Evolutionary conservation across 805 yeast species (phyloP), one percentile per base, ranked within the genome.

Genomic region (Brettanomyces naardenensis): DNA sequence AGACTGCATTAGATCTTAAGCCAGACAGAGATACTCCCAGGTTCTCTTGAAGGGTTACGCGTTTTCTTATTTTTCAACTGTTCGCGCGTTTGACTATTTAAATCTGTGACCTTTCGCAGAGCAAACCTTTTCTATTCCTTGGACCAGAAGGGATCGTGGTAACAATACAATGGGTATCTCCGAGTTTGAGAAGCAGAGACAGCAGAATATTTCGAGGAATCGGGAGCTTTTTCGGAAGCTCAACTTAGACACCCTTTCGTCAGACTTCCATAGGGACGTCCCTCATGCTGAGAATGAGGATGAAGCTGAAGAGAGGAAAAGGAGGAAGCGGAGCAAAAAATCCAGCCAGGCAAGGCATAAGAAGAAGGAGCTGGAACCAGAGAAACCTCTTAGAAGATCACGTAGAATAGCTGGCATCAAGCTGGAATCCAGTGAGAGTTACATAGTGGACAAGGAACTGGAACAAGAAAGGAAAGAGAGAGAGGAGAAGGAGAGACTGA

Each of bases 141-240:
- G n/a, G n/a, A n/a, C n/a, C n/a, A n/a, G n/a, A n/a, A n/a, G n/a
- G n/a, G n/a, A n/a, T n/a, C n/a, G n/a, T n/a, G n/a, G n/a, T n/a
- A n/a, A n/a, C n/a, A n/a, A n/a, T n/a, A 7, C 15, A 13, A 58
- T 58, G 62, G 50, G 44, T 6, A 23, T 80, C 22, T 71, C 83
- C 2, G 86, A 78, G 26, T 80, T 84, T 52, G 92, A 84, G 56
- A 71, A 65, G 49, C 78, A 77, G 52, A 61, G 94, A 42, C 78
- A 72, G 51, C 85, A 75, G 41, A 87, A 86, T 53, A 92, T 90
- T 42, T 84, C 78, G 45, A 68, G 97, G 35, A 92, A 90, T 59
- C 77, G 78, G 55, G 84, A 78, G 46, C 69, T 89, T 19, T 65
- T 90, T 37, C 69, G 75, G 47, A 76, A 80, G 46, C 67, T 90